Evolutionary conservation across 2,329 filamentous ascomycete species (phyloP).

Genomic region (Teratosphaeriaceae sp.): DNA sequence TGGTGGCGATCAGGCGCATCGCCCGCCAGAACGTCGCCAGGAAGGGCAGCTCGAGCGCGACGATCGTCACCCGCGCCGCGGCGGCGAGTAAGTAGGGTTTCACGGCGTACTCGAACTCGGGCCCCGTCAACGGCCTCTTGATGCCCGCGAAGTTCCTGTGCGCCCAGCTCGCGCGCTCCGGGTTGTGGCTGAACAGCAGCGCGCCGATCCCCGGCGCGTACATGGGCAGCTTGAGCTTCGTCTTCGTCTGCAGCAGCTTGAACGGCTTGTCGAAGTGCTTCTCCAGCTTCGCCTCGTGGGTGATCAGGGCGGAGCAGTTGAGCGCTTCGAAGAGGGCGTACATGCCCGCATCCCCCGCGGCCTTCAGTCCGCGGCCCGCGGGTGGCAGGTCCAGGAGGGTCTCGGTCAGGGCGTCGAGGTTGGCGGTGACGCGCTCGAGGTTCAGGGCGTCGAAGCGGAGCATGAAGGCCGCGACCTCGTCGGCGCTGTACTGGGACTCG

Average conservation of each 20-base stretch:
- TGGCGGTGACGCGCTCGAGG: slow-evolving; percentile 36
- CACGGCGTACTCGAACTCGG: slow-evolving; percentile 84
- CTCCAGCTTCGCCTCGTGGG: slow-evolving; percentile 46
- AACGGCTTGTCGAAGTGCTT: slow-evolving; percentile 77
- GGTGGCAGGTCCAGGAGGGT: slow-evolving; percentile 40
- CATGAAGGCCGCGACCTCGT: slow-evolving; percentile 40
- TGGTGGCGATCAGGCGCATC: slow-evolving; percentile 64
- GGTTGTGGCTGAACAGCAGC: slow-evolving; percentile 73
- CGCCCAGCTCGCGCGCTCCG: slow-evolving; percentile 60
- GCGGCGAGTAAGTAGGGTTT: slow-evolving; percentile 63
- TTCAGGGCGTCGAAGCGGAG: slow-evolving; percentile 40
- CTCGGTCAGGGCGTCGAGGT: slow-evolving; percentile 35
- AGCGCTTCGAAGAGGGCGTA: slow-evolving; percentile 82
- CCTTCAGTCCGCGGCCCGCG: slow-evolving; percentile 43
- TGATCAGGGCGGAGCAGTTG: slow-evolving; percentile 73
- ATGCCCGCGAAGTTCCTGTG: slow-evolving; percentile 61
- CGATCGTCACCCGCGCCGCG: slow-evolving; percentile 56
- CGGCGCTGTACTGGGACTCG: slow-evolving; percentile 37
- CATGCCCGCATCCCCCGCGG: slow-evolving; percentile 55
- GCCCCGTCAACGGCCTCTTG: slow-evolving; percentile 55
- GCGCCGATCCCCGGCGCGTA: slow-evolving; percentile 75
- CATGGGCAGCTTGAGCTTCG: slow-evolving; percentile 66
- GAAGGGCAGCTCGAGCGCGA: slow-evolving; percentile 44
- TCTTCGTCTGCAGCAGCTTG: slow-evolving; percentile 68
- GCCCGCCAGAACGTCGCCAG: slow-evolving; percentile 76